Percentiles rank a stretch among this genome's conserved stretches.
Conservation (phyloP, 345 rosid species). For the Turritis glabra region DNA sequence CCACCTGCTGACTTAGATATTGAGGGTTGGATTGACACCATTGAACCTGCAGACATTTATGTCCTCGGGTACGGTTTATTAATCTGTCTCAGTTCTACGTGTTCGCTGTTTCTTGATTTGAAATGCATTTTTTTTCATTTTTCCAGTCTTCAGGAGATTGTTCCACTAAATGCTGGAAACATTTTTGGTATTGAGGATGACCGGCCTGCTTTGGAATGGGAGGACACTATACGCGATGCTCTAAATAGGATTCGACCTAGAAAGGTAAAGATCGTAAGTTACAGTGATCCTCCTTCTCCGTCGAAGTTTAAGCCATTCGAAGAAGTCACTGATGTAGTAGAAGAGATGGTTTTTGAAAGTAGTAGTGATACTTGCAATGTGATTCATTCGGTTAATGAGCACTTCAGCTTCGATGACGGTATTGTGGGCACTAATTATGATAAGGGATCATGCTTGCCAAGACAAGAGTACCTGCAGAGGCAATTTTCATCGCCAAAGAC, state of each 20-base stretch:
- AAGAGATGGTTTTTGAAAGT: constrained; percentile 53
- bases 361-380: constrained; percentile 61
- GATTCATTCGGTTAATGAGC: constrained; percentile 7
- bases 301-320: constrained; percentile 68
- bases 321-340: constrained; percentile 53
- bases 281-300: constrained; percentile 90
- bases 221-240: constrained; percentile 65
- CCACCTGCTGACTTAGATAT: constrained; percentile 74
- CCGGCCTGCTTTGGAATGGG: constrained; percentile 78
- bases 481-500: constrained; percentile 65
- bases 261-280: constrained; percentile 54
- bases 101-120: neutral
- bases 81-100: neutral
- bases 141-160: constrained; percentile 84
- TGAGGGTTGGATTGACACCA: constrained; percentile 65
- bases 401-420: constrained; percentile 4
- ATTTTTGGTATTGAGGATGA: constrained; percentile 85
- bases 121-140: neutral
- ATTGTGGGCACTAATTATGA: constrained; percentile 17
- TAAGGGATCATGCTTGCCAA: constrained; percentile 33
- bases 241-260: constrained; percentile 53
- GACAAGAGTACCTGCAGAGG: constrained; percentile 51
- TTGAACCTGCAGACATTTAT: constrained; percentile 79
- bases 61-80: constrained; percentile 60
- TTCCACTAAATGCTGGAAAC: constrained; percentile 87